phyloP scores from a whole-genome alignment of 2,329 filamentous ascomycete species.

The Rhynchosporium agropyri region DNA sequence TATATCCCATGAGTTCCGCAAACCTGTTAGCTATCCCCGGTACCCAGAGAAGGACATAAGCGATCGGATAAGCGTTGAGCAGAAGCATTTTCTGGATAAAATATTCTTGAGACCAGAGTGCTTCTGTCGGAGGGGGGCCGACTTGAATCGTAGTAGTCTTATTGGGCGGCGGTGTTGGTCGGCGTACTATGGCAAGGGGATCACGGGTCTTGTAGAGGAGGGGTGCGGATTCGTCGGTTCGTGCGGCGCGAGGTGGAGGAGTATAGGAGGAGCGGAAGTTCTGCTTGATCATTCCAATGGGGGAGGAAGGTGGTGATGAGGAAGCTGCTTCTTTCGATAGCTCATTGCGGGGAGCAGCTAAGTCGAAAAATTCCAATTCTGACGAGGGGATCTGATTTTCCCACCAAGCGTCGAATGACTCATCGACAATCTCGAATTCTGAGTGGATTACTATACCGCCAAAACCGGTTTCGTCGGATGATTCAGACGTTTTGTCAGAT shows the following conservation, averaged over 20 bases:
- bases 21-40: conserved; percentile 44
- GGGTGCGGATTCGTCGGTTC: conserved; percentile 4
- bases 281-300: conserved; percentile 22
- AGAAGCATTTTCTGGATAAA: conserved; percentile 41
- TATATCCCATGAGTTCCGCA: conserved; percentile 37
- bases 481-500: neutral
- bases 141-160: neutral
- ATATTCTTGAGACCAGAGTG: conserved; percentile 14
- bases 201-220: conserved; percentile 21
- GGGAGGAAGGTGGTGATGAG: conserved; percentile 15
- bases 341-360: neutral
- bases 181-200: conserved; percentile 23
- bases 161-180: conserved; percentile 16
- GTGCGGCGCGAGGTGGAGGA: too few relatives aligned
- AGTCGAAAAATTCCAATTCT: conserved; percentile 12
- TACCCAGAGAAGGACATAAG: conserved; percentile 46
- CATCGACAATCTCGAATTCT: conserved; percentile 24
- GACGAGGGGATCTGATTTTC: conserved; percentile 5
- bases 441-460: conserved; percentile 19
- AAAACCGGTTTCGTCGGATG: neutral
- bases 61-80: conserved; percentile 46
- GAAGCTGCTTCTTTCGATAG: neutral
- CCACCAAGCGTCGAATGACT: conserved; percentile 15
- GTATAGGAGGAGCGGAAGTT: conserved; percentile 11
- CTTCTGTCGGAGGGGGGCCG: neutral